Conservation (phyloP, 2,329 filamentous ascomycete species). For the Aquanectria penicillioides region DNA sequence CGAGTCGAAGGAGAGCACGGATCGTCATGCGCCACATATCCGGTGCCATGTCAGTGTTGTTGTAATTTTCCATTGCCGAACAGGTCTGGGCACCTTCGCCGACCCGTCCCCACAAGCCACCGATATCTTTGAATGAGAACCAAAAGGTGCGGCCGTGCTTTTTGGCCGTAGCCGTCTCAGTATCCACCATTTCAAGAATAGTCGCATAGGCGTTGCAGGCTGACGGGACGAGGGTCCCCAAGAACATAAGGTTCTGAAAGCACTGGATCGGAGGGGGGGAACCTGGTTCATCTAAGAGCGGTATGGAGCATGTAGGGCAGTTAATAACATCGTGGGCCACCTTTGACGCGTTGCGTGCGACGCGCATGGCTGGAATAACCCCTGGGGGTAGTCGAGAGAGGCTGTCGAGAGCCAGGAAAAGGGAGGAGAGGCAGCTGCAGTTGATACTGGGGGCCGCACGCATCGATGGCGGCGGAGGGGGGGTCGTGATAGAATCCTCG, state of each 20-base stretch:
- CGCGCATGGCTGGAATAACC: slow-evolving; percentile 57
- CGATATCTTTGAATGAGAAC: slow-evolving; percentile 58
- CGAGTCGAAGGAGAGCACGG: slow-evolving; percentile 63
- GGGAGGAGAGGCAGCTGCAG: slow-evolving; percentile 60
- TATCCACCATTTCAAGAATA: slow-evolving; percentile 65
- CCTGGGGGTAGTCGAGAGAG: slow-evolving; percentile 58
- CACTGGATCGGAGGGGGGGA: slow-evolving; percentile 55
- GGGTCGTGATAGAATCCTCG: slow-evolving; percentile 15
- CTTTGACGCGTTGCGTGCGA: slow-evolving; percentile 58
- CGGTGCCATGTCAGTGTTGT: slow-evolving; percentile 60
- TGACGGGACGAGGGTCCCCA: slow-evolving; percentile 66
- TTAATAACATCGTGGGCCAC: slow-evolving; percentile 62
- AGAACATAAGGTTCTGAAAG: slow-evolving; percentile 68
- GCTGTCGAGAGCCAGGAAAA: slow-evolving; percentile 62
- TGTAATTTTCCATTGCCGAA: slow-evolving; percentile 44
- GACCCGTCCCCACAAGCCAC: slow-evolving; percentile 58
- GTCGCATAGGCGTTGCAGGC: slow-evolving; percentile 66
- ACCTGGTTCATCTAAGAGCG: slow-evolving; percentile 46
- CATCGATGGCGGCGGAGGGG: slow-evolving; percentile 19
- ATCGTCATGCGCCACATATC: slow-evolving; percentile 64
- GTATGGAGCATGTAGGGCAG: slow-evolving; percentile 60
- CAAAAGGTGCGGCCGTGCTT: slow-evolving; percentile 52
- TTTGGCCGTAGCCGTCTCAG: slow-evolving; percentile 57
- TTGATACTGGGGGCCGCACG: slow-evolving; percentile 42
- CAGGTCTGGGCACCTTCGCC: slow-evolving; percentile 40